These are phyloP conservation scores for Phytopythium montanum DNA, from an alignment of 352 stramenopile genomes.

Conservation along the genomic window DNA sequence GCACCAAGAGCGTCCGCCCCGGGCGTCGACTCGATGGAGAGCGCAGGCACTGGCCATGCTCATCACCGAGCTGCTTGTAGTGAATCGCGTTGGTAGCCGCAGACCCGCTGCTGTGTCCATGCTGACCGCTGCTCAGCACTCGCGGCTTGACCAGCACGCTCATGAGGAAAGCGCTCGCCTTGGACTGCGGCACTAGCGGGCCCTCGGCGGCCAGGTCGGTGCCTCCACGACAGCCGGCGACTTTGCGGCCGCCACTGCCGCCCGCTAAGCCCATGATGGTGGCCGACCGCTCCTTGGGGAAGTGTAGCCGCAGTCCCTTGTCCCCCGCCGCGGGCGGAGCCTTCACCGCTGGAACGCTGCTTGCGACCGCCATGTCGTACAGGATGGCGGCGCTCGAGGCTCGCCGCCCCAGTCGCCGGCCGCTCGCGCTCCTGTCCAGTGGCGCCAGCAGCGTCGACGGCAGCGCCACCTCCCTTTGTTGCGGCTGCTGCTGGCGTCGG, in stretches of 20 bases:
- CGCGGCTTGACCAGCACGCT: slow-evolving; percentile 37
- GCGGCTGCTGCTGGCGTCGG: not conserved
- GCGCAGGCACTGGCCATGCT: slow-evolving; percentile 15
- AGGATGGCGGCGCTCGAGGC: not conserved
- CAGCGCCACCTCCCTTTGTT: not conserved
- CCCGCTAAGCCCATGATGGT: slow-evolving; percentile 35
- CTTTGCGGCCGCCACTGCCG: not conserved
- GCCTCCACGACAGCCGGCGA: too few relatives aligned
- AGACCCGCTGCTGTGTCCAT: not conserved
- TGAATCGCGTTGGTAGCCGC: slow-evolving; percentile 15
- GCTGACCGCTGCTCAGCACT: slow-evolving; percentile 4
- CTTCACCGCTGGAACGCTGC: not conserved
- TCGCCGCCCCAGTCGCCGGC: not conserved
- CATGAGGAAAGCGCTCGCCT: slow-evolving; percentile 53
- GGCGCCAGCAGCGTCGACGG: not conserved
- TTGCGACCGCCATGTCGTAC: not conserved
- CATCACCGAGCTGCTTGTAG: slow-evolving; percentile 11
- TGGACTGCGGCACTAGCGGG: slow-evolving; percentile 36
- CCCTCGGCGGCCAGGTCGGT: not conserved
- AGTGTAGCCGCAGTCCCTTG: slow-evolving; percentile 35
- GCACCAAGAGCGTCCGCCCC: not conserved
- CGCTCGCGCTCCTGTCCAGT: not conserved
- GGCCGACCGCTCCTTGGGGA: slow-evolving; percentile 48
- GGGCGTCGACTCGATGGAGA: not conserved
- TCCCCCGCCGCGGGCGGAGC: slow-evolving; percentile 22